Conservation (phyloP, 129 eudicot species). For the Smallanthus sonchifolius region DNA sequence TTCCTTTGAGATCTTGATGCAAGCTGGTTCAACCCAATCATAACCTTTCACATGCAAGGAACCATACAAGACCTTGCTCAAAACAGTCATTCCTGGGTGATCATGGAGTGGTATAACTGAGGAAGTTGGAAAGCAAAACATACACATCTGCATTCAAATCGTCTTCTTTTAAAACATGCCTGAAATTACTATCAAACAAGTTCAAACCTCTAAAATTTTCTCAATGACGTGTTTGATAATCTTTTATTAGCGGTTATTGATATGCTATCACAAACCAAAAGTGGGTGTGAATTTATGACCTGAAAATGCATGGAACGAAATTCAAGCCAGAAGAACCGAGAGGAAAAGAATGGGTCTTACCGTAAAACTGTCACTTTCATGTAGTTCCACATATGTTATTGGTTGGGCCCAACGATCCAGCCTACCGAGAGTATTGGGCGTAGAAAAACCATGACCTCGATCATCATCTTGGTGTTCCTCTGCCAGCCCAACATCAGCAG, state of each 20-base stretch:
- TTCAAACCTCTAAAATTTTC: not conserved
- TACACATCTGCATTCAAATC: slow-evolving; percentile 81
- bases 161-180: slow-evolving; percentile 29
- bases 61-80: slow-evolving; percentile 89
- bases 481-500: slow-evolving; percentile 86
- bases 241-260: not conserved
- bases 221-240: not conserved
- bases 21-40: slow-evolving; percentile 94
- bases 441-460: slow-evolving; percentile 81
- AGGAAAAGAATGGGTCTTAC: slow-evolving; percentile 34
- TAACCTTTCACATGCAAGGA: slow-evolving; percentile 95
- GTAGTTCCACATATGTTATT: slow-evolving; percentile 70
- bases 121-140: slow-evolving; percentile 94
- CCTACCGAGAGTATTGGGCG: slow-evolving; percentile 49
- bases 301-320: slow-evolving; percentile 4
- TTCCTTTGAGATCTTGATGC: slow-evolving; percentile 39
- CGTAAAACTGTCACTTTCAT: slow-evolving; percentile 68
- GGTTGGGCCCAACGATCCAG: slow-evolving; percentile 93
- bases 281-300: not conserved
- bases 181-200: slow-evolving; percentile 26
- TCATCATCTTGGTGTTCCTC: slow-evolving; percentile 69
- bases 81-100: slow-evolving; percentile 96
- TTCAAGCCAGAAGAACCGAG: not conserved
- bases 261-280: not conserved
- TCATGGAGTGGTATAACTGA: slow-evolving; percentile 91